A percentile compares a stretch with the other conserved stretches of the same genome.
Conservation (phyloP, 225 moss, liverwort and hornwort genomes). For the Antitrichia curtipendula region DNA sequence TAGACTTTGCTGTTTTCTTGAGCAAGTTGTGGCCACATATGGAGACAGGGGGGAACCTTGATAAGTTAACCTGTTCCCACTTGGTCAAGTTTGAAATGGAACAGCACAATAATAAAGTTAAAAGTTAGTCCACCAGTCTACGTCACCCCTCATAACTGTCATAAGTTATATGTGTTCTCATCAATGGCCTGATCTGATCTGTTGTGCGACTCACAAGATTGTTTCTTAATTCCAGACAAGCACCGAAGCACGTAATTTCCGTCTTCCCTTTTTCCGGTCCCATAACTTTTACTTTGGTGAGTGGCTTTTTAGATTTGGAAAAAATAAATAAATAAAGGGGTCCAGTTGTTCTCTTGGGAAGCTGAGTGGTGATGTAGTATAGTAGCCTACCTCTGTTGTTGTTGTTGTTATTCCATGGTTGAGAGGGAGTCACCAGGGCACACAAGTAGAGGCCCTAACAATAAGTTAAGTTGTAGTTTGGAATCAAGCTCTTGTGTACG, state of each 20-base stretch:
- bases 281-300: not conserved
- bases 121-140: not conserved
- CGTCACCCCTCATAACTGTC: not conserved
- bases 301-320: no score
- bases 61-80: not conserved
- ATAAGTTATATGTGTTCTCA: not conserved
- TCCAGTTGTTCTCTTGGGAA: no score
- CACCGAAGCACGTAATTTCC: not conserved
- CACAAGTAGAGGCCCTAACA: no score
- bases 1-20: not conserved
- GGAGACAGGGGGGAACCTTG: no score
- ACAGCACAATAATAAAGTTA: not conserved
- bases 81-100: not conserved
- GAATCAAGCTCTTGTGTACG: no score
- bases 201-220: not conserved
- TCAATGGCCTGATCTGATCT: not conserved
- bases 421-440: no score
- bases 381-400: no score
- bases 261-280: not conserved
- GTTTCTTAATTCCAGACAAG: not conserved
- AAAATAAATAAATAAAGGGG: no score
- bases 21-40: not conserved
- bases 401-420: no score
- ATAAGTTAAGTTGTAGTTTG: no score
- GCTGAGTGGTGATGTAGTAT: no score